Evolutionary conservation across 169 alveolate species (phyloP).

Genomic region (Perkinsus marinus): DNA sequence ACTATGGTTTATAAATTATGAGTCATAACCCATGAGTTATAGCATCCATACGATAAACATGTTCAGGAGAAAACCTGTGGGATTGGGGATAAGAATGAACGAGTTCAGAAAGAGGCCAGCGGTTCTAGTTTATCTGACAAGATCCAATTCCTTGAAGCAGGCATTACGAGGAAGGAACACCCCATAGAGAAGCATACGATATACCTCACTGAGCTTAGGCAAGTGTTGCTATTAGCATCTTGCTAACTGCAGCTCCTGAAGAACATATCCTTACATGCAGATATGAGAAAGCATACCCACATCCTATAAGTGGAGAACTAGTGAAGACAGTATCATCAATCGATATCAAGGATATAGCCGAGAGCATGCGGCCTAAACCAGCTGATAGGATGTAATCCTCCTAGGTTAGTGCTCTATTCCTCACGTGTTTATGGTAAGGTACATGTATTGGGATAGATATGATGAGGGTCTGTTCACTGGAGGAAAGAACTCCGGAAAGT

Average conservation of each 20-base stretch:
- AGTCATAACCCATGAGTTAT: too few species aligned
- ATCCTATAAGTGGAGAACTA: background rate
- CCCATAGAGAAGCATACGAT: background rate
- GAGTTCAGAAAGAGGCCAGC: background rate
- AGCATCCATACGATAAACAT: too few species aligned
- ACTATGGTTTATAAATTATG: too few species aligned
- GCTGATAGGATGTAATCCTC: background rate
- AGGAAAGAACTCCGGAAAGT: background rate
- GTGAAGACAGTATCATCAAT: background rate
- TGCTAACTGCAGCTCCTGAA: too few species aligned
- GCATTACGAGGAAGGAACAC: background rate
- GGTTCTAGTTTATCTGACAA: background rate
- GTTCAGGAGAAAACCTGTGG: background rate
- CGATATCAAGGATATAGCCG: background rate
- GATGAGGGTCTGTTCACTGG: conserved; percentile 3
- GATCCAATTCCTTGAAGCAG: background rate
- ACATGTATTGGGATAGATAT: conserved; percentile 7
- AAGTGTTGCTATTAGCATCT: background rate
- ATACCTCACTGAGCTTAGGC: background rate
- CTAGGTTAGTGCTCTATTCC: too few species aligned
- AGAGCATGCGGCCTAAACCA: background rate
- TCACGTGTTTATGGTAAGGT: too few species aligned
- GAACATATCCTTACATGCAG: background rate
- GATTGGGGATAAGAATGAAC: background rate
- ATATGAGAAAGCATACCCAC: background rate